Percentiles rank a stretch among this genome's conserved stretches.
Conservation (phyloP, 2,329 filamentous ascomycete species). For the Dothistroma septosporum region DNA sequence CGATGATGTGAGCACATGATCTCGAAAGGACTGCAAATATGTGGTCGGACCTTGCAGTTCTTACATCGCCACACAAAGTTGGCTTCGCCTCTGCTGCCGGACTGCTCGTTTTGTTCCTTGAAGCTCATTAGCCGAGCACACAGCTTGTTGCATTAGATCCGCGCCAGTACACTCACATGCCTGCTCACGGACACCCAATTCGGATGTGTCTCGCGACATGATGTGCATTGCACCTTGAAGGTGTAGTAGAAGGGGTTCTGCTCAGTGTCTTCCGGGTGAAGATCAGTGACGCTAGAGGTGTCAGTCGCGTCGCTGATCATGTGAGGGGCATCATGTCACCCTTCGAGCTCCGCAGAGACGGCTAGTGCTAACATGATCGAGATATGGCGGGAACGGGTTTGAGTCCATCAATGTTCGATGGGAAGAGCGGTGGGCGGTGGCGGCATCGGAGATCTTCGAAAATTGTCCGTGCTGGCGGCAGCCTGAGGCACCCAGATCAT, state of each 20-base stretch:
- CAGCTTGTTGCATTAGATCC: not conserved
- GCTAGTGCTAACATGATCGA: slow-evolving; percentile 60
- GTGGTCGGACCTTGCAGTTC: slow-evolving; percentile 73
- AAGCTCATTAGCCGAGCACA: not conserved
- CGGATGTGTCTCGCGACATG: slow-evolving; percentile 83
- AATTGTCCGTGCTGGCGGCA: not conserved
- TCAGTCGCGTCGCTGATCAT: not conserved
- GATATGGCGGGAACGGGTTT: not conserved
- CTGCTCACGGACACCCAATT: slow-evolving; percentile 84
- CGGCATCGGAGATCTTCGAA: not conserved
- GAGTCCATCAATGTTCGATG: slow-evolving; percentile 14
- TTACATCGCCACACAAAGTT: slow-evolving; percentile 99
- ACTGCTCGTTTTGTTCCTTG: slow-evolving; percentile 84
- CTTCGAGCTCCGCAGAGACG: slow-evolving; percentile 64
- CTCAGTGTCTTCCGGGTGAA: slow-evolving; percentile 76
- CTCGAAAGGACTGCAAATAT: not conserved
- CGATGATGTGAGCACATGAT: not conserved
- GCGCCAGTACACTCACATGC: slow-evolving; percentile 60
- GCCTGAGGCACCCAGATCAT: not conserved
- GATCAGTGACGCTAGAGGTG: slow-evolving; percentile 71
- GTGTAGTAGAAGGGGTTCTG: slow-evolving; percentile 91
- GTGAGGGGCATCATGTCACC: slow-evolving; percentile 47
- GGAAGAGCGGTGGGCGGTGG: not conserved
- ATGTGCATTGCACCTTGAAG: slow-evolving; percentile 98
- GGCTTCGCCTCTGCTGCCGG: slow-evolving; percentile 87